Conservation (phyloP, 1,284 basidiomycete genomes). For the Ceratobasidium sp. region DNA sequence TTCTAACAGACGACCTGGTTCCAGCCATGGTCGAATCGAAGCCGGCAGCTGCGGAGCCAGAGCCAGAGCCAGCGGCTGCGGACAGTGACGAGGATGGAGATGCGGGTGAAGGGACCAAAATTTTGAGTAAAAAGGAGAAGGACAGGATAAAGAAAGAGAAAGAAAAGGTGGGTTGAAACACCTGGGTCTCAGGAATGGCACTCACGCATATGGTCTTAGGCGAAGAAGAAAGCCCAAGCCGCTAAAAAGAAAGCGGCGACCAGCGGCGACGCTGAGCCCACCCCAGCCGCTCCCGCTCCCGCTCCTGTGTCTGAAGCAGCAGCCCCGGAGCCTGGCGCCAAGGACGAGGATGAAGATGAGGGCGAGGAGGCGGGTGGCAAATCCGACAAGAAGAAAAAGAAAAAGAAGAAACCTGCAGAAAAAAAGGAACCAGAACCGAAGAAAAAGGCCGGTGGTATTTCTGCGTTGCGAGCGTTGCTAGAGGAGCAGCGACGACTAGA, state of each 20-base stretch:
- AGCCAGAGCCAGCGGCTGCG: constrained; percentile 20
- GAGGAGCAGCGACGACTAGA: constrained; percentile 84
- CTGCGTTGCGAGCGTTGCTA: constrained; percentile 78
- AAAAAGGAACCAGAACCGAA: constrained; percentile 68
- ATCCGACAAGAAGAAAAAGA: constrained; percentile 82
- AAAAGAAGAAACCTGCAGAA: constrained; percentile 85
- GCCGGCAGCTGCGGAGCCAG: neutral
- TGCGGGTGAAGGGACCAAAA: constrained; percentile 58
- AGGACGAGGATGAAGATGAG: constrained; percentile 54
- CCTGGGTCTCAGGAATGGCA: constrained; percentile 15
- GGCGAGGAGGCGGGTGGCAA: constrained; percentile 62
- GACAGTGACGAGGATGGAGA: constrained; percentile 57
- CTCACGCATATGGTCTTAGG: constrained; percentile 58
- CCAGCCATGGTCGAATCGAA: neutral
- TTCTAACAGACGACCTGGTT: neutral
- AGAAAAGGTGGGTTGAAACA: constrained; percentile 70
- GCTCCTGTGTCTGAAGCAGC: constrained; percentile 48
- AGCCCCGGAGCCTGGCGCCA: constrained; percentile 48
- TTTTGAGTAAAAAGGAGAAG: constrained; percentile 91
- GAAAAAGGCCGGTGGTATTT: constrained; percentile 73
- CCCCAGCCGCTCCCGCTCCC: constrained; percentile 46
- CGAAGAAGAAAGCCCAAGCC: constrained; percentile 93
- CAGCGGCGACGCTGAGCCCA: constrained; percentile 50
- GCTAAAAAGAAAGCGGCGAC: constrained; percentile 77
- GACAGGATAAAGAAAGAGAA: constrained; percentile 92